Evolutionary conservation across 2,329 filamentous ascomycete species (phyloP), one percentile per base, ranked within the genome.

Genomic region (Leptoxyphium fumago): DNA sequence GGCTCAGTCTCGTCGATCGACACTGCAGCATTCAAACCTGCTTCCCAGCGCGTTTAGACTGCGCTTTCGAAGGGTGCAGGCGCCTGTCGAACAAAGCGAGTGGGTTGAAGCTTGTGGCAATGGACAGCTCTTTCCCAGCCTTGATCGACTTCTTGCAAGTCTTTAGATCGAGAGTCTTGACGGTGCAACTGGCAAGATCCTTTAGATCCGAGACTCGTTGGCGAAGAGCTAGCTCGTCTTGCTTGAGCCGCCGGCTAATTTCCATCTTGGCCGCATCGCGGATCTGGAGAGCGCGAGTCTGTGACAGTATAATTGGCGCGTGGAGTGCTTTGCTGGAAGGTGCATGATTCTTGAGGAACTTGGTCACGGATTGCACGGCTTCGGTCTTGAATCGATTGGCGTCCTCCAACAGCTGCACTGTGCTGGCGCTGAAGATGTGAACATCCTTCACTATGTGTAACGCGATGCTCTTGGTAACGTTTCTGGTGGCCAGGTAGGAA

Each of bases 361-460:
- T 36, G 13, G 32, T 15, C 4, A 15, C 32, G 5, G 11, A 13
- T 13, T 36, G 3, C 13, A 36, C 32, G 11, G 13, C 32, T 13
- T 36, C 15, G 9, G 15, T 15, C 13, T 9, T 15, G 11, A 15
- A 36, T 13, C 9, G 4, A 5, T 13, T 36, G 3, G 32, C 32
- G 15, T 36, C 9, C 3, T 15, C 32, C 13, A 36, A 36, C 5
- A 36, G 32, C 11, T 13, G 13, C 4, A 36, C 15, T 13, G 32
- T 36, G 32, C 15, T 36, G 32, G 13, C 15, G 9, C 32, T 36
- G 32, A 36, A 36, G 13, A 36, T 13, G 3, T 36, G 58, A 43
- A 36, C 32, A 36, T 36, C 32, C 15, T 36, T 36, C 13, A 36
- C 32, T 15, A 36, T 36, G 13, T 36, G 32, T 9, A 36, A 15